phyloP scores from a whole-genome alignment of 2,329 filamentous ascomycete genomes.

The Alternaria tenuissima region DNA sequence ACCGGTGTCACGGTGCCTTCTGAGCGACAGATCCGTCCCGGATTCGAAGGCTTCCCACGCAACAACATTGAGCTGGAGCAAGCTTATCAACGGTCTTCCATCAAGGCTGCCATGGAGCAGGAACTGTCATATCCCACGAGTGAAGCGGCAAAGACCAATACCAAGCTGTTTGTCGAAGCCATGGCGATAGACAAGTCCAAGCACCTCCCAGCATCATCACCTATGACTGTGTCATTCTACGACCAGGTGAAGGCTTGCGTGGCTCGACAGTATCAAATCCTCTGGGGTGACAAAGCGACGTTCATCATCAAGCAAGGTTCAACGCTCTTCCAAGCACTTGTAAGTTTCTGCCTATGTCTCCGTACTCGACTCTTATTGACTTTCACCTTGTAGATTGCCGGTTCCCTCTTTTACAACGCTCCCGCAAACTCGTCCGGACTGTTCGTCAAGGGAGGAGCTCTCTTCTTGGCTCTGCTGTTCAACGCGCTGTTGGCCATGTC shows the following conservation, averaged over 20 bases:
- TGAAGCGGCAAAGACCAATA: slow-evolving; percentile 52
- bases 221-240: slow-evolving; percentile 55
- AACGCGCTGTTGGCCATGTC: slow-evolving; percentile 70
- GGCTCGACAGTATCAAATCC: slow-evolving; percentile 69
- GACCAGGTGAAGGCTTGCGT: slow-evolving; percentile 64
- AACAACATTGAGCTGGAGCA: slow-evolving; percentile 54
- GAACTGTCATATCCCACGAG: slow-evolving; percentile 67
- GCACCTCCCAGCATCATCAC: slow-evolving; percentile 61
- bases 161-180: slow-evolving; percentile 61
- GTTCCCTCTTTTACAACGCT: slow-evolving; percentile 73
- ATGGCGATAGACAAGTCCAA: slow-evolving; percentile 65
- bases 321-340: slow-evolving; percentile 63
- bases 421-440: slow-evolving; percentile 65
- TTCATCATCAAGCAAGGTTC: slow-evolving; percentile 69
- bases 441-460: slow-evolving; percentile 69
- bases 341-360: not conserved
- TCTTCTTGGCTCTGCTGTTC: slow-evolving; percentile 71
- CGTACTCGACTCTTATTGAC: not conserved
- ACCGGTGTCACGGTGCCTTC: slow-evolving; percentile 70
- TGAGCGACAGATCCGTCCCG: slow-evolving; percentile 52
- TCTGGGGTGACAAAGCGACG: slow-evolving; percentile 70
- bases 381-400: slow-evolving; percentile 59
- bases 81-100: slow-evolving; percentile 60
- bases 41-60: slow-evolving; percentile 55
- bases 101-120: slow-evolving; percentile 60